A percentile compares a stretch with the other conserved stretches of the same genome.
Evolutionary conservation across 148 eudicot genomes (phyloP).

Genomic region (Arctostaphylos glauca): DNA sequence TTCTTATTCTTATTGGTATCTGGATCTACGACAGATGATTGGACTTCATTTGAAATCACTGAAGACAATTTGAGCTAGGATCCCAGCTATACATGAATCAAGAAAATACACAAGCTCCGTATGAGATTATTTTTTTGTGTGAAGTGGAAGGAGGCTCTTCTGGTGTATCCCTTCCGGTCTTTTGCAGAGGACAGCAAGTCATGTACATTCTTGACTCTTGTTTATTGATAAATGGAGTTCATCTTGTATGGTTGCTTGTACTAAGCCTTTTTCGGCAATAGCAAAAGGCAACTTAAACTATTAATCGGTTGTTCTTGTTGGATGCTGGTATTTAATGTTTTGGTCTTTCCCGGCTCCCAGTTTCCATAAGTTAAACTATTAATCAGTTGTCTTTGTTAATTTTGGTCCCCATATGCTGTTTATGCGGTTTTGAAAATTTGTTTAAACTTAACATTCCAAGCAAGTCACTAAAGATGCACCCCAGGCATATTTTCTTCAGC

Average conservation of each 20-base stretch:
- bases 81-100: constrained; percentile 4
- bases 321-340: not conserved
- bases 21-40: not conserved
- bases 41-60: not conserved
- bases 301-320: not conserved
- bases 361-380: not conserved
- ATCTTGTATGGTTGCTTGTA: not conserved
- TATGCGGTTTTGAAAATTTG: not conserved
- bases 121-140: too few relatives aligned
- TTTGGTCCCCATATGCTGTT: not conserved
- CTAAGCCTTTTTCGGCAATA: constrained; percentile 3
- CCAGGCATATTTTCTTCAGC: not conserved
- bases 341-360: not conserved
- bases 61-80: not conserved
- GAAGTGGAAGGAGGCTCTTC: not conserved
- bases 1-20: not conserved
- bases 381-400: not conserved
- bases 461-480: not conserved
- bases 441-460: not conserved
- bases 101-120: not conserved
- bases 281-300: not conserved
- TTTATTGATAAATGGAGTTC: not conserved
- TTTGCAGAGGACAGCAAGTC: constrained; percentile 2
- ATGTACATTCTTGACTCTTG: not conserved
- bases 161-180: constrained; percentile 6